These are phyloP conservation scores for Annulohypoxylon nitens DNA, from an alignment of 495 filamentous ascomycete species.

Conservation along the genomic window DNA sequence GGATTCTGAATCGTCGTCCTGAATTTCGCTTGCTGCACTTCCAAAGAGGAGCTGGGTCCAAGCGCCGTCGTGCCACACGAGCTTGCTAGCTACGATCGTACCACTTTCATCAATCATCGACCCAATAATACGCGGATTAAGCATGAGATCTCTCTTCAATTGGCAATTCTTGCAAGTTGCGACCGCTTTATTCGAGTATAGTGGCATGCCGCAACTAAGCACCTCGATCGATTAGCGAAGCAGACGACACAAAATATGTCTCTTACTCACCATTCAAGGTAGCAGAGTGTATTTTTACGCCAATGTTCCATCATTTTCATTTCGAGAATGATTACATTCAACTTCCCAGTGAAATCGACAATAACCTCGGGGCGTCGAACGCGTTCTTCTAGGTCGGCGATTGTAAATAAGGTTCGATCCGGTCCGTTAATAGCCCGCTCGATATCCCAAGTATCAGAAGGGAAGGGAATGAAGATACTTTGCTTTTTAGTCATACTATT, in stretches of 20 bases:
- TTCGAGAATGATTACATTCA: conserved; percentile 69
- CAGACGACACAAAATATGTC: neutral
- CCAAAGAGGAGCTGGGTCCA: conserved; percentile 68
- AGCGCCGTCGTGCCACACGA: conserved; percentile 65
- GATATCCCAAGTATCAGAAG: conserved; percentile 65
- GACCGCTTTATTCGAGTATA: conserved; percentile 64
- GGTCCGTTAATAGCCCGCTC: conserved; percentile 59
- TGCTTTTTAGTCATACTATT: conserved; percentile 65
- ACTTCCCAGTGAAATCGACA: conserved; percentile 68
- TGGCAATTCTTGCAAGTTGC: conserved; percentile 68
- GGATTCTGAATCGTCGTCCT: conserved; percentile 1
- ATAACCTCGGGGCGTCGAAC: conserved; percentile 52
- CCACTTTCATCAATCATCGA: conserved; percentile 69
- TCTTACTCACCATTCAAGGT: conserved; percentile 66
- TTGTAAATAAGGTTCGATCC: conserved; percentile 65
- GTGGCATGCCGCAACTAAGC: conserved; percentile 67
- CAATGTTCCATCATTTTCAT: conserved; percentile 63
- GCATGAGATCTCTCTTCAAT: conserved; percentile 55
- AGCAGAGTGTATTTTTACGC: conserved; percentile 65
- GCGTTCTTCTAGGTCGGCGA: conserved; percentile 73
- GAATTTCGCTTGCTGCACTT: conserved; percentile 23
- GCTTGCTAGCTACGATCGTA: conserved; percentile 59
- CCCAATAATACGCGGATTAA: conserved; percentile 69
- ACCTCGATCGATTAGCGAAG: conserved; percentile 11
- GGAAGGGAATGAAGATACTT: conserved; percentile 66